Percentiles rank a stretch among this genome's conserved stretches.
phyloP scores from a whole-genome alignment of 2,329 filamentous ascomycete species.

The Coniochaeta sp. region DNA sequence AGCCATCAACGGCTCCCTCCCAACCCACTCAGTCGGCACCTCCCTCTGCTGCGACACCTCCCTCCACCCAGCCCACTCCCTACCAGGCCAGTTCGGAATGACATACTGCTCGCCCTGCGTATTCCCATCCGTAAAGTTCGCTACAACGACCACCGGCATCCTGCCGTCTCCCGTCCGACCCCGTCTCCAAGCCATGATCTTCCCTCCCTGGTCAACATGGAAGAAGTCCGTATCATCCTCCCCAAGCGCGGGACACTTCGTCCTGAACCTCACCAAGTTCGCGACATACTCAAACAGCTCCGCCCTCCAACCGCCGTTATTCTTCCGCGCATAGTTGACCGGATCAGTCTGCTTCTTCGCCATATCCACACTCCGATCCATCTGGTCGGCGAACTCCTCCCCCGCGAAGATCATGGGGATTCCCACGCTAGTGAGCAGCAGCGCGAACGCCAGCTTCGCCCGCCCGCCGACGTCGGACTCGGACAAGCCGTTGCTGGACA shows the following conservation, averaged over 20 bases:
- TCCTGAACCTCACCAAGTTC: conserved; percentile 12
- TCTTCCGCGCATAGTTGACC: conserved; percentile 16
- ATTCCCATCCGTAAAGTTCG: conserved; percentile 14
- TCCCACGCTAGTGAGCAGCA: conserved; percentile 17
- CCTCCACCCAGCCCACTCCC: conserved; percentile 11
- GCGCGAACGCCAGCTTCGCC: conserved; percentile 15
- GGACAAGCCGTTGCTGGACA: conserved; percentile 10
- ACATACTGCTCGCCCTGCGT: conserved; percentile 14
- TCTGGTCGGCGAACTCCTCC: conserved; percentile 19
- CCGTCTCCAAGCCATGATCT: conserved; percentile 15
- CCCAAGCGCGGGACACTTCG: conserved; percentile 15
- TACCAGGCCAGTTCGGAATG: conserved; percentile 15
- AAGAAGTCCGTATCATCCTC: conserved; percentile 16
- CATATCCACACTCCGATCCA: conserved; percentile 16
- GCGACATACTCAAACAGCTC: conserved; percentile 15
- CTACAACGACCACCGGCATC: conserved; percentile 13
- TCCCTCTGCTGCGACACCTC: conserved; percentile 14
- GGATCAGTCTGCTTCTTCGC: conserved; percentile 17
- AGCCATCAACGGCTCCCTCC: conserved; percentile 13
- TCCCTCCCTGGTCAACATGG: conserved; percentile 13
- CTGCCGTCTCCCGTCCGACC: conserved; percentile 3
- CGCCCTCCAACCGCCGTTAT: conserved; percentile 14
- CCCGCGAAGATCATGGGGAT: conserved; percentile 20
- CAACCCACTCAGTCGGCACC: conserved; percentile 16
- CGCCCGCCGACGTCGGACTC: conserved; percentile 12